These are phyloP conservation scores for Coffea humblotiana DNA, from an alignment of 305 asterid genomes.

Conservation along the genomic window DNA sequence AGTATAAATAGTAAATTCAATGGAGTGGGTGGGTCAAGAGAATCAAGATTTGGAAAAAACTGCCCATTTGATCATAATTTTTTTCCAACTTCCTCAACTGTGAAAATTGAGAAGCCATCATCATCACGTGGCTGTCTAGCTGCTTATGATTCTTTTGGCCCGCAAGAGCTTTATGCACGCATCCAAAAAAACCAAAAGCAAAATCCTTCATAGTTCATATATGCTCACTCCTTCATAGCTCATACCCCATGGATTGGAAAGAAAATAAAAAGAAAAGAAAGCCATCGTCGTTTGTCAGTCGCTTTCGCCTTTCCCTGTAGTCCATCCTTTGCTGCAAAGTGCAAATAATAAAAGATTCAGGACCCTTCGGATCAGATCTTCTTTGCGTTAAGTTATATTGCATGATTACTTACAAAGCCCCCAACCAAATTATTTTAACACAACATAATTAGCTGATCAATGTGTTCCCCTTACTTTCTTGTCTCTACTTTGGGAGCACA, in stretches of 20 bases:
- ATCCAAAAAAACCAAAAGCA: constrained; percentile 17
- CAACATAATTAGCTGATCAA: constrained; percentile 12
- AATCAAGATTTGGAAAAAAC: background rate
- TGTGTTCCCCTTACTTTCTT: constrained; percentile 8
- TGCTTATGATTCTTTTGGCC: constrained; percentile 23
- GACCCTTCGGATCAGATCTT: background rate
- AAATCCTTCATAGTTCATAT: background rate
- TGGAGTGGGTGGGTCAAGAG: background rate
- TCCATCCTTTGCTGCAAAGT: constrained; percentile 2
- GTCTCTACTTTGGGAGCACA: constrained; percentile 21
- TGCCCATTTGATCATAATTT: constrained; percentile 3
- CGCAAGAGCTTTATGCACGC: constrained; percentile 13
- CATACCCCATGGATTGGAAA: background rate
- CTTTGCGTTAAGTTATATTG: background rate
- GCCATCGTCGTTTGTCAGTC: constrained; percentile 9
- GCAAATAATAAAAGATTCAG: background rate
- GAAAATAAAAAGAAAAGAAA: constrained; percentile 19
- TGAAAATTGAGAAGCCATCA: constrained; percentile 22
- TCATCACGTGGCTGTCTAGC: constrained; percentile 39
- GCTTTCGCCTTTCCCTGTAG: constrained; percentile 19
- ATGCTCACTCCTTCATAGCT: background rate
- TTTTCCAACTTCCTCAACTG: constrained; percentile 17
- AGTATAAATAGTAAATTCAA: too few relatives aligned
- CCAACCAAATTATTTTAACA: background rate
- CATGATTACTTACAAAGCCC: constrained; percentile 6